These are phyloP conservation scores for Kickxella alabastrina DNA, from an alignment of 192 early-diverging fungal species.

Conservation along the genomic window DNA sequence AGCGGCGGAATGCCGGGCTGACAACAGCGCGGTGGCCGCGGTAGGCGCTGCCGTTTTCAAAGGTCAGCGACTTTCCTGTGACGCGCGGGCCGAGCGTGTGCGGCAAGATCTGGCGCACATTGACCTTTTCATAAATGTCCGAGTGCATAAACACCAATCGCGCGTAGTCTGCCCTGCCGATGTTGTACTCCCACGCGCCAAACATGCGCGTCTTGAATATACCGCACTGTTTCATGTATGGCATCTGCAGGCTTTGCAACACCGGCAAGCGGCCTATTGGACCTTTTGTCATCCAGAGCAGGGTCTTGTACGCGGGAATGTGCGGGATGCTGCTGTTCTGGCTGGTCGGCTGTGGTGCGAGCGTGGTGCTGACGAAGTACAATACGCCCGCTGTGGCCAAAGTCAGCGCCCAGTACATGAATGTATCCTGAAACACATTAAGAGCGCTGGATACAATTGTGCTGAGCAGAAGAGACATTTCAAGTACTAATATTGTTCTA, in stretches of 20 bases:
- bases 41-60: slow-evolving; percentile 44
- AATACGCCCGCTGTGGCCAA: no score
- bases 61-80: slow-evolving; percentile 44
- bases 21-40: slow-evolving; percentile 45
- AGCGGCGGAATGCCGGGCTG: slow-evolving; percentile 43
- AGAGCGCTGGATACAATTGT: no score
- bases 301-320: slow-evolving; percentile 39
- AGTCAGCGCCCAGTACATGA: no score
- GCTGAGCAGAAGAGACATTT: no score
- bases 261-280: slow-evolving; percentile 33
- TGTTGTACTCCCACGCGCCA: slow-evolving; percentile 52
- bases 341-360: no score
- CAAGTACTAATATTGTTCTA: no score
- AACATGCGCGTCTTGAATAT: slow-evolving; percentile 40
- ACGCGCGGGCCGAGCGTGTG: slow-evolving; percentile 40
- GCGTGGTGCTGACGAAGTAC: no score
- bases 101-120: slow-evolving; percentile 46
- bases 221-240: slow-evolving; percentile 23
- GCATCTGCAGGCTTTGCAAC: slow-evolving; percentile 35
- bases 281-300: slow-evolving; percentile 46
- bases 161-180: slow-evolving; percentile 46
- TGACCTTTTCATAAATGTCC: slow-evolving; percentile 38
- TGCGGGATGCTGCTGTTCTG: no score
- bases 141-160: slow-evolving; percentile 48
- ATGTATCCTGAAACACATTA: no score